Evolutionary conservation across 2,329 filamentous ascomycete species (phyloP), one percentile per base, ranked within the genome.

Genomic region (Pyrenophora graminea): DNA sequence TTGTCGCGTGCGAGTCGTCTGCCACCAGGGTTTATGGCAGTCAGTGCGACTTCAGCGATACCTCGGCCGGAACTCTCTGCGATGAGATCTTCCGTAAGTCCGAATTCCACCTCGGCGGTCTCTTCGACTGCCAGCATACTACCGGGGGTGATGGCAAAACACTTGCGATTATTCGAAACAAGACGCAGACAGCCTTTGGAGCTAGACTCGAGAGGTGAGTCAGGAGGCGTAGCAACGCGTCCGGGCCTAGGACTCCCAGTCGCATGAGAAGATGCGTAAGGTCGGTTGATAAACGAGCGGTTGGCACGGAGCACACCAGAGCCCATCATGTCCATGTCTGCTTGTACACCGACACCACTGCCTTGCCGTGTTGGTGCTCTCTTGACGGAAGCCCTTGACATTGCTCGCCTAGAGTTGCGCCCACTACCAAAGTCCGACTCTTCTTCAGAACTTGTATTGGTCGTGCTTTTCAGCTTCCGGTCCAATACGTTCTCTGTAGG

Each of bases 111-210:
- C 53, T 91, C 87, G 0, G 92, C 91, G 48, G 95, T 89, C 65
- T 94, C 92, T 74, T 97, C 94, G 1, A 97, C 83, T 56, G 94
- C 93, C 23, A 96, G 83, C 84, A 97, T 94, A 67, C 96, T 91
- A 33, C 94, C 78, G 5, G 93, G 84, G 38, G 80, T 82, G 41
- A 86, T 77, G 6, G 80, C 80, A 27, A 83, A 80, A 55, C 84
- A 86, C 48, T 76, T 76, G 44, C 79, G 75, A 54, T 81, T 80
- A 27, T 77, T 82, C 1, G 77, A 75, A n/a, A 76, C 70, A n/a
- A 86, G 71, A 17, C 79, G 77, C 45, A 87, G 77, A 39, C 61
- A 74, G 32, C 63, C 62, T 12, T 53, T 60, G 1, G 64, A 42
- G n/a, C 57, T 55, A 5, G 64, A 60, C 19, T 72, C 69, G 21